Evolutionary conservation across 768 basidiomycete genomes (phyloP), one percentile per base, ranked within the genome.

Genomic region (Auricularia auricula-judae): DNA sequence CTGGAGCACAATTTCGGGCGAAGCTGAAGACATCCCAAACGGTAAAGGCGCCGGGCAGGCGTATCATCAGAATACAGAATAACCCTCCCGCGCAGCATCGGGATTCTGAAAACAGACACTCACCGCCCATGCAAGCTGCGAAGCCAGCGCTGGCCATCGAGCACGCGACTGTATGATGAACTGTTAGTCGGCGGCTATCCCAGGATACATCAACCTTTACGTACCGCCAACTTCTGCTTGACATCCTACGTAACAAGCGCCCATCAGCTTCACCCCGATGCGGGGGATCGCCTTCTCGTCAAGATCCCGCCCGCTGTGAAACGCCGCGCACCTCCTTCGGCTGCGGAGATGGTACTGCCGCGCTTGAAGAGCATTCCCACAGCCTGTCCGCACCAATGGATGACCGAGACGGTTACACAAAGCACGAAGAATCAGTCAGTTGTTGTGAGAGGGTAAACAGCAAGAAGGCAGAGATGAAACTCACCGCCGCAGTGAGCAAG

Each of bases 351-450:
- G 1, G 95, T 96, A 67, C 92, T 93, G n/a, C 94, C 93, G 65
- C 95, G 85, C 73, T 98, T 98, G 79, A 93, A 96, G 36, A 97
- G 78, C 94, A 97, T 97, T 16, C 95, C 93, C 63, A 96, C 76
- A 8, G 94, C 89, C 89, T 91, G 63, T 61, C 23, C 36, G 56
- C 29, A 29, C 76, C 61, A 62, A 47, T 33, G 18, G 60, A 29
- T 4, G 56, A 29, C 29, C 56, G 29, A 23, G 34, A 59, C 14
- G 12, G 39, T 5, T n/a, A 7, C 12, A 18, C 34, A 29, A 59
- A 56, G 54, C 54, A 21, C 1, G 8, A 16, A 34, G 8, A 34
- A 59, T 29, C 56, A 35, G 56, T 59, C 47, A 18, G 47, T 21
- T 18, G 47, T 51, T 51, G 47, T 23, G 11, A 18, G 47, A 5